Conservation (phyloP, 805 yeast genomes). For the Myxozyma monticola region DNA sequence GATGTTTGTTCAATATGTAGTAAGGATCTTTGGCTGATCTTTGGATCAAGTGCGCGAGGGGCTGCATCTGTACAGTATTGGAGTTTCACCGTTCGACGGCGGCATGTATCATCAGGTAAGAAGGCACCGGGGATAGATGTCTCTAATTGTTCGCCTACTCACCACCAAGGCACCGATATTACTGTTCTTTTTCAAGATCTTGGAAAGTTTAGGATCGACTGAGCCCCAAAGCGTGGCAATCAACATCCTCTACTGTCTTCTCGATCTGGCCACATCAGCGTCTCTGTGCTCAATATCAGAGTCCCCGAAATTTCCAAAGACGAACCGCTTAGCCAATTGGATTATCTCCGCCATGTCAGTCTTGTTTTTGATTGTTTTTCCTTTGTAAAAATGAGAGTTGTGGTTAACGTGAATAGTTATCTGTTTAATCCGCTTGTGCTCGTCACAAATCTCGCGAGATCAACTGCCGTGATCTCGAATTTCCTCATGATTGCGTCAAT, state of each 20-base stretch:
- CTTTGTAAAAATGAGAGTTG: not conserved
- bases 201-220: conserved; percentile 53
- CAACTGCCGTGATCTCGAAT: conserved; percentile 63
- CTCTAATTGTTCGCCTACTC: no score
- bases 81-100: conserved; percentile 72
- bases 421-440: conserved; percentile 80
- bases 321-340: conserved; percentile 40
- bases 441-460: conserved; percentile 64
- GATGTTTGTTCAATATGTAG: no score
- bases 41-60: conserved; percentile 55
- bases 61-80: conserved; percentile 56
- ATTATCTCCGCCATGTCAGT: conserved; percentile 52
- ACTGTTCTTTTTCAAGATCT: conserved; percentile 57
- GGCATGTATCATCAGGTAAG: conserved; percentile 72
- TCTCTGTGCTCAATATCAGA: conserved; percentile 53
- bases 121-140: no score
- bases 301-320: conserved; percentile 10
- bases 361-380: not conserved
- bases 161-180: conserved; percentile 18
- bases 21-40: conserved; percentile 32
- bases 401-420: conserved; percentile 41
- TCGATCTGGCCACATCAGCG: conserved; percentile 60
- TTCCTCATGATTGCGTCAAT: conserved; percentile 53
- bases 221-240: conserved; percentile 33
- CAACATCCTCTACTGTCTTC: conserved; percentile 52